These are phyloP conservation scores for Clausena lansium DNA, from an alignment of 345 rosid genomes.

Conservation along the genomic window DNA sequence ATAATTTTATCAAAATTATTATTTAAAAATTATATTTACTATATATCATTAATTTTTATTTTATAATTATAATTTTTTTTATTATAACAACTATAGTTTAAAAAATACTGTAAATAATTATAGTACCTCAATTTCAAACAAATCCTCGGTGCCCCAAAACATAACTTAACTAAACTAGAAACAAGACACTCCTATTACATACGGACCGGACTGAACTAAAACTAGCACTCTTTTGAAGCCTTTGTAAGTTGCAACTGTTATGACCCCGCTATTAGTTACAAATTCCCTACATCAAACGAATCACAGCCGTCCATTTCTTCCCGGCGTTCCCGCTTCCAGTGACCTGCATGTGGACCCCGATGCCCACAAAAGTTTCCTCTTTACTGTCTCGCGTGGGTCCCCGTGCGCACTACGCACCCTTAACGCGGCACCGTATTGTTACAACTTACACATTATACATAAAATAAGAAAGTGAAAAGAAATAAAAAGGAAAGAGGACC, in stretches of 20 bases:
- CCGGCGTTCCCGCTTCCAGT: background rate
- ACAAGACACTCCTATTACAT: too few relatives aligned
- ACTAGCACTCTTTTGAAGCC: background rate
- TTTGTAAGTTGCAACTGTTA: background rate
- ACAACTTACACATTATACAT: background rate
- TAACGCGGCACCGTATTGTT: background rate
- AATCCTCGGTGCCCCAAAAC: background rate
- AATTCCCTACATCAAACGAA: too few relatives aligned
- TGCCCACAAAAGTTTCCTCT: background rate
- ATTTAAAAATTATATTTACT: too few relatives aligned
- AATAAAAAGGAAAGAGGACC: background rate
- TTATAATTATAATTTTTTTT: too few relatives aligned
- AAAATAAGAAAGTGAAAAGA: background rate
- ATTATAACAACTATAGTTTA: too few relatives aligned
- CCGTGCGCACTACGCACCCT: background rate
- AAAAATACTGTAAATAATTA: too few relatives aligned
- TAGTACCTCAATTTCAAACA: too few relatives aligned
- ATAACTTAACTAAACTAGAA: too few relatives aligned
- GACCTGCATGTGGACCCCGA: background rate
- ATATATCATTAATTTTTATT: too few relatives aligned
- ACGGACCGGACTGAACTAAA: background rate
- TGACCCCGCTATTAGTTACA: too few relatives aligned
- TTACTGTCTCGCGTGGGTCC: background rate
- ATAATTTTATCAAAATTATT: too few relatives aligned
- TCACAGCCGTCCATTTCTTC: conserved; percentile 2